Base-by-base conservation (phyloP, 2,329 filamentous ascomycete genomes). In the Pestalotiopsis sp. region DNA sequence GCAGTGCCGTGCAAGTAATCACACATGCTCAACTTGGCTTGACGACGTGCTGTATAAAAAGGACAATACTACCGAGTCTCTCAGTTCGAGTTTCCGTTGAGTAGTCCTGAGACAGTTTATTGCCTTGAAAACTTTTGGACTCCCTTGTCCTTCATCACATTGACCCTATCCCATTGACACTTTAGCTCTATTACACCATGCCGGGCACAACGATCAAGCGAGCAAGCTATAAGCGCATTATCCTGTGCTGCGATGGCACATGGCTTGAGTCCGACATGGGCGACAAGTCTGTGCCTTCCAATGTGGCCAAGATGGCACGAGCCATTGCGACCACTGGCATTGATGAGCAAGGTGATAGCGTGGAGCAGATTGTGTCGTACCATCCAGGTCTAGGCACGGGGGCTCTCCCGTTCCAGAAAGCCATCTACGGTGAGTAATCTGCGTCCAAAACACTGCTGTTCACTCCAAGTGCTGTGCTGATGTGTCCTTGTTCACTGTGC, bases 361-460 rank as follows among this genome's bases (percentile, higher is more conserved):
- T 80, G 20, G 80, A 87, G 57, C 88, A 90, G 75, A 84, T 90
- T 71, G 85, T 90, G 68, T 86, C 85, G 73, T 91, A 91, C 74
- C 86, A 89, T 74, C 86, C 87, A 9, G 88, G 88, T 23, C 87
- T 90, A 36, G 88, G 88, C 17, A 87, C 86, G 3, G 84, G 84
- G 1, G 82, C 13, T 39, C 59, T 61, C 9, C 31, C 59, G 1
- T 61, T 61, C 27, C 25, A 61, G 13, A n/a, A 38, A 38, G 31
- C 27, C 31, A 36, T 36, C 59, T 38, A 61, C 3, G 59, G 59
- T 61, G 36, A 17, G 59, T 12, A 20, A 83, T 70, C 83, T 82
- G 59, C 71, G 6, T 81, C 38, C 67, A 87, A n/a, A 85, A 88
- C 68, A 80, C 81, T 59, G 70, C 89, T 17, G 83, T 84, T 0